These are phyloP conservation scores for Vitis hybrid DNA, from an alignment of 177 flowering plant species.

Conservation along the genomic window DNA sequence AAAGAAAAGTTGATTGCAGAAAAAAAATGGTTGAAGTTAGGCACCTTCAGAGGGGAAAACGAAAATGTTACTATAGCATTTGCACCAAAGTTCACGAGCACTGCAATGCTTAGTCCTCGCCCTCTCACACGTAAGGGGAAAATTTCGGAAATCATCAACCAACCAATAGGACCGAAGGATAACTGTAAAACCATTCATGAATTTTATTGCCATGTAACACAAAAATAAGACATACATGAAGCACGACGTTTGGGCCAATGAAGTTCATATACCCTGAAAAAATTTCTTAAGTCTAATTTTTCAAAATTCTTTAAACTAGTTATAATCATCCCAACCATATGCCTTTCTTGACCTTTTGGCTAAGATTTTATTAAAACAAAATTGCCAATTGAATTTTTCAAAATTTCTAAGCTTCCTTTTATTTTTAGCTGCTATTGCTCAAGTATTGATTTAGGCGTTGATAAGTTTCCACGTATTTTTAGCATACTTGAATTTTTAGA, in stretches of 20 bases:
- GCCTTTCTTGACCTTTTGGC: too few relatives aligned
- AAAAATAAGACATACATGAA: background rate
- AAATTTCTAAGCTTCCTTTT: too few relatives aligned
- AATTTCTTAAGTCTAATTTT: too few relatives aligned
- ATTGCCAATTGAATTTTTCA: too few relatives aligned
- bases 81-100: slow-evolving; percentile 87
- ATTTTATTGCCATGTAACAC: background rate
- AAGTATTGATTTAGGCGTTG: too few relatives aligned
- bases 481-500: too few relatives aligned
- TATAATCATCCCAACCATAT: too few relatives aligned
- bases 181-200: slow-evolving; percentile 49
- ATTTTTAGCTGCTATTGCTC: too few relatives aligned
- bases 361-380: too few relatives aligned
- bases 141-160: slow-evolving; percentile 98
- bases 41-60: slow-evolving; percentile 87
- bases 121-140: slow-evolving; percentile 90
- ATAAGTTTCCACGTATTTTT: too few relatives aligned
- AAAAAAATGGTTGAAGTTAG: background rate
- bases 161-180: slow-evolving; percentile 98
- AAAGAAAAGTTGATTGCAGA: background rate
- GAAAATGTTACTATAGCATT: slow-evolving; percentile 93
- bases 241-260: background rate
- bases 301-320: too few relatives aligned
- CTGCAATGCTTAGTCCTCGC: slow-evolving; percentile 85
- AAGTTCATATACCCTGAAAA: too few relatives aligned